Percentiles rank a stretch among this genome's conserved stretches.
phyloP scores from a whole-genome alignment of 305 asterid genomes.

The Fraxinus nigra region DNA sequence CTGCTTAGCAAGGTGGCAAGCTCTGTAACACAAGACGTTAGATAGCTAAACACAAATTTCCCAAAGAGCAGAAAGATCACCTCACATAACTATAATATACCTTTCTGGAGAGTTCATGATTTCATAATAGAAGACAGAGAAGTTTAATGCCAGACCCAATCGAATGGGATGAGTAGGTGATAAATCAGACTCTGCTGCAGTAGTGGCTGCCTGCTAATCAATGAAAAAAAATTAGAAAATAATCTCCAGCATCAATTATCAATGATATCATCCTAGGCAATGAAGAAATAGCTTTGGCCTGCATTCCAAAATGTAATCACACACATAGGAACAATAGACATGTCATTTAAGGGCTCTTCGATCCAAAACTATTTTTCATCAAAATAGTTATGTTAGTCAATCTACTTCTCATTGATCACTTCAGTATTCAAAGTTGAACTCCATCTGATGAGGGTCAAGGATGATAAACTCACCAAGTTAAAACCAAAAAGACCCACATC shows the following conservation, averaged over 20 bases:
- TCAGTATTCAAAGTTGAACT: neutral
- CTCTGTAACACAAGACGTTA: constrained; percentile 10
- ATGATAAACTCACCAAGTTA: neutral
- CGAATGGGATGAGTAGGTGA: constrained; percentile 29
- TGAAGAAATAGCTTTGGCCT: neutral
- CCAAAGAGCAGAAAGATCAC: neutral
- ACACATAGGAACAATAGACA: neutral
- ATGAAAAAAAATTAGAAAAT: neutral
- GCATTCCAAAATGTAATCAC: neutral
- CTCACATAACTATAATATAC: neutral
- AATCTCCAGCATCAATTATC: neutral
- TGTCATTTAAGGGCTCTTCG: neutral
- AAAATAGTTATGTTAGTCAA: neutral
- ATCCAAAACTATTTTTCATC: neutral
- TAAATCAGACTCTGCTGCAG: constrained; percentile 26
- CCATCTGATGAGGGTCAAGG: neutral
- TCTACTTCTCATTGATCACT: neutral
- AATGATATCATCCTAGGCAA: neutral
- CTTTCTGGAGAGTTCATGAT: constrained; percentile 30
- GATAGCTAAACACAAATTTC: neutral
- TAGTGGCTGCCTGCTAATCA: constrained; percentile 23
- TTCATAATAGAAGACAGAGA: constrained; percentile 33
- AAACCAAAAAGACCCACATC: neutral
- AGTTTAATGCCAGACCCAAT: constrained; percentile 29
- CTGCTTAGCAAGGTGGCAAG: constrained; percentile 30